phyloP scores from a whole-genome alignment of 78 protist genomes.

The Isochrysis galbana region DNA sequence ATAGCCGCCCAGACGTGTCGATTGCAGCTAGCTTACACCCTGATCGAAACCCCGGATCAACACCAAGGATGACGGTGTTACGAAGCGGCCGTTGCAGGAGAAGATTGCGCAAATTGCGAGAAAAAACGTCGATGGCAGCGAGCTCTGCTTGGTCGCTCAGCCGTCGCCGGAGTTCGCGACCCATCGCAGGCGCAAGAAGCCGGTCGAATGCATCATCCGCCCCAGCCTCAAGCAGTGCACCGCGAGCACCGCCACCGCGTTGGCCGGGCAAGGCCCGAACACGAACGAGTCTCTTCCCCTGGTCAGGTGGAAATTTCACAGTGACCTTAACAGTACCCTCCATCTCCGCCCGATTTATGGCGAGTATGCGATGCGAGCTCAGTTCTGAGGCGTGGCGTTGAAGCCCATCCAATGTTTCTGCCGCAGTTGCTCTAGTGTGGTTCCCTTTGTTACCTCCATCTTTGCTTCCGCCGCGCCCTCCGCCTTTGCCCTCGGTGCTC shows the following conservation, averaged over 20 bases:
- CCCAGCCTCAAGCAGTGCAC: neutral
- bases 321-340: neutral
- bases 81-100: conserved; percentile 5
- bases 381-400: neutral
- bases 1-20: neutral
- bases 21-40: neutral
- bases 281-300: neutral
- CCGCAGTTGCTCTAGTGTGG: no score
- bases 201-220: neutral
- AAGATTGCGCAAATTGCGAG: neutral
- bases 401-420: neutral
- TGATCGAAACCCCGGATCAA: neutral
- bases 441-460: neutral
- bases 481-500: neutral
- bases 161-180: neutral
- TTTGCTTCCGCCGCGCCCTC: neutral
- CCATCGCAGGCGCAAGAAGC: neutral
- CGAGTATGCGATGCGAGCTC: neutral
- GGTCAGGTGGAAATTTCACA: neutral
- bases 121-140: neutral
- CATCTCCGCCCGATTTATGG: neutral
- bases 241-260: neutral
- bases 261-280: neutral
- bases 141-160: neutral
- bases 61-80: neutral